Evolutionary conservation across 2,329 filamentous ascomycete species (phyloP).

Genomic region (Diplodia mutila): DNA sequence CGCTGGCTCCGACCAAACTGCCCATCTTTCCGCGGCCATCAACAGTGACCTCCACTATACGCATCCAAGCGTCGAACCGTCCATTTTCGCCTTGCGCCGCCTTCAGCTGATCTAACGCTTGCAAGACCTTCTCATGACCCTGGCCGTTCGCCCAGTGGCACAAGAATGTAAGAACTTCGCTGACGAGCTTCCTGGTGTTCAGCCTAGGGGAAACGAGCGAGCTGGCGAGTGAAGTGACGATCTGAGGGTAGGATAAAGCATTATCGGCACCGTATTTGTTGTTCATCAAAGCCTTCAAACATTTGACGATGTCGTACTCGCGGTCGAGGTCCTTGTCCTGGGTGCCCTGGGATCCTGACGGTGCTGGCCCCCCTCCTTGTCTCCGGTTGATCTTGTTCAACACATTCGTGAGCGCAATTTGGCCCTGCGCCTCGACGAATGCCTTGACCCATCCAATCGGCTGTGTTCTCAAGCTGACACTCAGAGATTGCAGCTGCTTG

Average conservation of each 20-base stretch:
- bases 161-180: constrained; percentile 93
- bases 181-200: constrained; percentile 91
- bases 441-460: constrained; percentile 96
- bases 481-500: constrained; percentile 89
- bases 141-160: constrained; percentile 91
- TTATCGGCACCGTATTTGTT: constrained; percentile 99
- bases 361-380: constrained; percentile 71
- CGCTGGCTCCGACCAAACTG: constrained; percentile 92
- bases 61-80: constrained; percentile 98
- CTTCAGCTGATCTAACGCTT: constrained; percentile 91
- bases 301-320: constrained; percentile 98
- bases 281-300: constrained; percentile 96
- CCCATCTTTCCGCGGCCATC: constrained; percentile 99
- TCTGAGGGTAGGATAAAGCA: constrained; percentile 85
- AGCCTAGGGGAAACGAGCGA: constrained; percentile 87
- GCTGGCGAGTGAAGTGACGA: constrained; percentile 83
- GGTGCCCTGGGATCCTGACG: constrained; percentile 55
- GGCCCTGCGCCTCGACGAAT: constrained; percentile 96
- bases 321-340: constrained; percentile 80
- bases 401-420: constrained; percentile 92
- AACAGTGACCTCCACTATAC: constrained; percentile 93
- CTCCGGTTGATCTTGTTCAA: constrained; percentile 92
- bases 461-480: constrained; percentile 92
- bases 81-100: constrained; percentile 87
- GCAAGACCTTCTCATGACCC: constrained; percentile 90